These are phyloP conservation scores for Suillus subalutaceus DNA, from an alignment of 768 basidiomycete genomes.

Conservation along the genomic window DNA sequence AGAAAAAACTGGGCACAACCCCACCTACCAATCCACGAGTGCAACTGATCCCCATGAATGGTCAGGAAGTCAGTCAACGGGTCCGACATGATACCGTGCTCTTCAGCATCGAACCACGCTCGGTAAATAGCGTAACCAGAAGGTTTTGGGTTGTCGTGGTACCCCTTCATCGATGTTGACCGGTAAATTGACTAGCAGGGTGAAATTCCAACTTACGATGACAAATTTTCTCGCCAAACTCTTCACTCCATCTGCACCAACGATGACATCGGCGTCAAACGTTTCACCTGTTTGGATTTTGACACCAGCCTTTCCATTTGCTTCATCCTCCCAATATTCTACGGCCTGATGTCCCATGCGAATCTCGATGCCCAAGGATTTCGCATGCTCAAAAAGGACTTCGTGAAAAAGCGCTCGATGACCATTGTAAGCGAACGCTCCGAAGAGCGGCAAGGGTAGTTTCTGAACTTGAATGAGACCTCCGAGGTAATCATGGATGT, in stretches of 20 bases:
- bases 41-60: constrained; percentile 17
- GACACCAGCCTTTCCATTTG: constrained; percentile 17
- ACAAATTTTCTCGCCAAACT: constrained; percentile 18
- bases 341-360: constrained; percentile 21
- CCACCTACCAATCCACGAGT: constrained; percentile 24
- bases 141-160: constrained; percentile 25
- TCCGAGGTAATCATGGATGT: constrained; percentile 25
- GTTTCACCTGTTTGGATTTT: constrained; percentile 17
- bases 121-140: constrained; percentile 30
- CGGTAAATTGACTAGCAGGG: not conserved
- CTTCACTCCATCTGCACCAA: constrained; percentile 31
- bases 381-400: constrained; percentile 23
- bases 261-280: constrained; percentile 24
- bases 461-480: constrained; percentile 23
- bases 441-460: constrained; percentile 17
- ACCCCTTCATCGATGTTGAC: constrained; percentile 16
- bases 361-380: constrained; percentile 22
- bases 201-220: constrained; percentile 20
- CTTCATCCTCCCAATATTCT: constrained; percentile 22
- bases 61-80: constrained; percentile 21
- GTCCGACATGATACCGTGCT: constrained; percentile 22
- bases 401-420: constrained; percentile 30
- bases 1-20: not conserved
- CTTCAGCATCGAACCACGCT: constrained; percentile 26
- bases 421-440: constrained; percentile 28